Base-by-base conservation (phyloP, 371 early-diverging fungal species). In the Funneliformis caledonium region DNA sequence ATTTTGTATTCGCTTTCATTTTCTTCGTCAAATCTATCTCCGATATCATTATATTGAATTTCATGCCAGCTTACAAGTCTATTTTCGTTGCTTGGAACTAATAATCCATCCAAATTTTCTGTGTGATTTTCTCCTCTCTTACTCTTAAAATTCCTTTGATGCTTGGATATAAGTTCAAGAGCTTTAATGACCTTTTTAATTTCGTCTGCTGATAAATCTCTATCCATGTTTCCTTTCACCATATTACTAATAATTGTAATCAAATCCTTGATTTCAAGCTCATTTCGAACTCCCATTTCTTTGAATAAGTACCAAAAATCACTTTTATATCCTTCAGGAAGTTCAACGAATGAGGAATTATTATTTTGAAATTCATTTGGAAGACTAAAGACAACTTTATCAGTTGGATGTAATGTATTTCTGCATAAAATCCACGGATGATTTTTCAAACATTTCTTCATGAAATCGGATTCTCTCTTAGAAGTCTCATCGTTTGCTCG, bases 1-100 rank as follows among this genome's bases (percentile, higher is more conserved):
- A 70, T 42, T 70, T 22, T 45, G 5, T 22, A 42, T 22, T 70
- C 22, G 11, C 26, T 26, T 45, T n/a, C 47, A 11, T 70, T 22
- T 45, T 70, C 48, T 22, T 22, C 22, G 12, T 47, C 47, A 22
- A 47, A 16, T 4, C 48, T 45, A 12, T 8, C 22, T 19, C 70
- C 70, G 22, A 42, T 70, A 8, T 70, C 47, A 70, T 70, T 47
- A 70, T 22, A 70, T 48, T 70, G 42, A 43, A 70, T 70, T 70
- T 70, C 70, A 22, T 48, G 5, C 1, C 47, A 70, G 14, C 12
- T 22, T 4, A 70, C 47, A 70, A 70, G 70, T 12, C 9, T 70
- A 22, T n/a, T 45, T 43, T 70, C 5, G 12, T 26, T 70, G 9
- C 45, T 70, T 11, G 70, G 70, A 45, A 70, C 45, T 43, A 70